Evolutionary conservation across 2,329 filamentous ascomycete species (phyloP).

Genomic region (Plenodomus biglobosus): DNA sequence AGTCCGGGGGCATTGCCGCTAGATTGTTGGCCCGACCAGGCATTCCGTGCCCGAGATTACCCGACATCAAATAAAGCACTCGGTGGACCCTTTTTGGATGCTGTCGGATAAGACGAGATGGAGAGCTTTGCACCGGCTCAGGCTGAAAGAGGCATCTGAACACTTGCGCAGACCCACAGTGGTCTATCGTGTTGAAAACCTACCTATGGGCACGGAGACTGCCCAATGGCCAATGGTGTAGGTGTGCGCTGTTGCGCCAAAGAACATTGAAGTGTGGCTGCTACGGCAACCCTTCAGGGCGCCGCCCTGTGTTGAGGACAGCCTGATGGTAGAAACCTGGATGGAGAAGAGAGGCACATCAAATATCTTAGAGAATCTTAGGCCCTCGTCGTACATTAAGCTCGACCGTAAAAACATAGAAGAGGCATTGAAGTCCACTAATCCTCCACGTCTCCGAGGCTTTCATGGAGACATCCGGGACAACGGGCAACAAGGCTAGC

Average conservation of each 20-base stretch:
- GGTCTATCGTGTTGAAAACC: slow-evolving; percentile 13
- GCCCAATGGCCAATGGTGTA: slow-evolving; percentile 16
- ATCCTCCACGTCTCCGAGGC: slow-evolving; percentile 24
- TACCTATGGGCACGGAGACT: slow-evolving; percentile 4
- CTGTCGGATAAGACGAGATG: slow-evolving; percentile 5
- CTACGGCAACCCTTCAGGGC: slow-evolving; percentile 24
- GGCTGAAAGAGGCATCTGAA: slow-evolving; percentile 25
- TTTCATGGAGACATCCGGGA: slow-evolving; percentile 25
- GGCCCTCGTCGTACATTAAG: neutral
- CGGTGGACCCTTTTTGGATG: slow-evolving; percentile 14
- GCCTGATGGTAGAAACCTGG: neutral
- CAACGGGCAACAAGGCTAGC: slow-evolving; percentile 15
- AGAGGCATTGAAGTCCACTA: too few species aligned
- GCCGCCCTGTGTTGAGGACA: slow-evolving; percentile 3
- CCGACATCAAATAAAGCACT: slow-evolving; percentile 18
- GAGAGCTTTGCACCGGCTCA: slow-evolving; percentile 10
- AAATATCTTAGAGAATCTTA: neutral
- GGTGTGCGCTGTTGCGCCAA: slow-evolving; percentile 15
- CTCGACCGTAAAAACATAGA: neutral
- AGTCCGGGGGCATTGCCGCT: slow-evolving; percentile 15
- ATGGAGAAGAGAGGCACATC: neutral
- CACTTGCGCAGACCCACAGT: slow-evolving; percentile 26
- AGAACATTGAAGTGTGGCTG: slow-evolving; percentile 17
- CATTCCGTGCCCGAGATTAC: slow-evolving; percentile 17
- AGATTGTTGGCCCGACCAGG: slow-evolving; percentile 19